These are phyloP conservation scores for Bauhinia variegata DNA, from an alignment of 306 rosid species.

Conservation along the genomic window DNA sequence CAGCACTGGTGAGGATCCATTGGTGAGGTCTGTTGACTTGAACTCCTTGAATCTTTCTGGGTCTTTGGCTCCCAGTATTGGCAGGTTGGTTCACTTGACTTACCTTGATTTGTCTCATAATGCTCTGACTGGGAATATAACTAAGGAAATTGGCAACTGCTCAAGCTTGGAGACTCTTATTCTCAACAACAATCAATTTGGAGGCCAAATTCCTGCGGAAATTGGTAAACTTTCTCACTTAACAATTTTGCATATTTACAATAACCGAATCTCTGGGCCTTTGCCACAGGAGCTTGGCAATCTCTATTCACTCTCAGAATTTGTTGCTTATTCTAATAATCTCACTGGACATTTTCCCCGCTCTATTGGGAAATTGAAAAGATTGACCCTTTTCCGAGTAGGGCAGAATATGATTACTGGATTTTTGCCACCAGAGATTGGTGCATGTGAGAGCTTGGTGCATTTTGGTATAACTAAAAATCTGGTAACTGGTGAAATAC, in stretches of 20 bases:
- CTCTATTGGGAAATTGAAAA: slow-evolving; percentile 64
- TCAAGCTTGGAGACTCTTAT: slow-evolving; percentile 44
- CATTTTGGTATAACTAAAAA: slow-evolving; percentile 72
- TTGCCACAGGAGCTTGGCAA: slow-evolving; percentile 66
- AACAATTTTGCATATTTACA: slow-evolving; percentile 54
- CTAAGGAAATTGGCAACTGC: slow-evolving; percentile 66
- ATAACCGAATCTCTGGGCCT: slow-evolving; percentile 56
- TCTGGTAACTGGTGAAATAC: slow-evolving; percentile 63
- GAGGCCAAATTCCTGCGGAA: slow-evolving; percentile 58
- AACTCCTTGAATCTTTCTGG: slow-evolving; percentile 64
- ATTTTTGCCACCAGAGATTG: slow-evolving; percentile 60
- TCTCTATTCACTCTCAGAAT: slow-evolving; percentile 48
- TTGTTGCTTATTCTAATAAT: slow-evolving; percentile 60
- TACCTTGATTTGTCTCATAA: slow-evolving; percentile 55
- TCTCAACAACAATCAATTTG: slow-evolving; percentile 56
- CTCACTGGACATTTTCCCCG: slow-evolving; percentile 62
- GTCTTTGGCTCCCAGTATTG: slow-evolving; percentile 51
- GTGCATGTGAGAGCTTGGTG: slow-evolving; percentile 62
- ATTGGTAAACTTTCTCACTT: slow-evolving; percentile 57
- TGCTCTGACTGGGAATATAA: slow-evolving; percentile 52
- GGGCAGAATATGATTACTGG: slow-evolving; percentile 78
- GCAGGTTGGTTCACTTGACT: slow-evolving; percentile 53
- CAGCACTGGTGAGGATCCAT: slow-evolving; percentile 47
- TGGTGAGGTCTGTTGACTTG: slow-evolving; percentile 59
- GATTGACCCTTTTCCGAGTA: slow-evolving; percentile 52